These are phyloP conservation scores for Leccinum fuscescens DNA, from an alignment of 1,284 basidiomycete species.

Conservation along the genomic window DNA sequence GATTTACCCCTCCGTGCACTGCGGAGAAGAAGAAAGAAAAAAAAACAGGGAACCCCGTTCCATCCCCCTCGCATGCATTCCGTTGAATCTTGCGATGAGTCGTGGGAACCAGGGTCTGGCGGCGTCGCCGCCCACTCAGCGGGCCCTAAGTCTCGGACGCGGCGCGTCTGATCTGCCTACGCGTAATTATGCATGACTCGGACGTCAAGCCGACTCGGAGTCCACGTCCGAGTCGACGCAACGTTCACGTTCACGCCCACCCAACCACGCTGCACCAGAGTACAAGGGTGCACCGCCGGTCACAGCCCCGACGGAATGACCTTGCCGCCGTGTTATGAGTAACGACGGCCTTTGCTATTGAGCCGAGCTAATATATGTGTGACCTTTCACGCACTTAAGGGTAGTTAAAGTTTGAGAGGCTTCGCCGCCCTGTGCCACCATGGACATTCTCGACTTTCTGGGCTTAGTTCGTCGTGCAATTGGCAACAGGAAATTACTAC, in stretches of 20 bases:
- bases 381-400: background rate
- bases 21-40: conserved; percentile 11
- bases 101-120: background rate
- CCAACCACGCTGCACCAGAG: background rate
- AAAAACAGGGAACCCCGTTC: background rate
- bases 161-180: background rate
- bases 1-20: conserved; percentile 11
- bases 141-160: too few relatives aligned
- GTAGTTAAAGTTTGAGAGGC: background rate
- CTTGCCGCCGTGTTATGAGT: background rate
- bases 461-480: background rate
- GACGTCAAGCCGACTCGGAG: background rate
- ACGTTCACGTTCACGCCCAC: too few relatives aligned
- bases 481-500: conserved; percentile 6
- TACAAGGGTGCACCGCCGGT: conserved; percentile 5
- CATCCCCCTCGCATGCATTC: background rate
- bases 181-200: background rate
- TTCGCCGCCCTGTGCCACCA: background rate
- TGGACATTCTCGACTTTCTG: background rate
- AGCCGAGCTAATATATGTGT: background rate
- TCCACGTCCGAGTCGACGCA: background rate
- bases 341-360: background rate
- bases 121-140: background rate
- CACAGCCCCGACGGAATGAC: conserved; percentile 18
- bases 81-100: background rate